phyloP scores from a whole-genome alignment of 2,329 filamentous ascomycete genomes.

The Eurotiales sp. region DNA sequence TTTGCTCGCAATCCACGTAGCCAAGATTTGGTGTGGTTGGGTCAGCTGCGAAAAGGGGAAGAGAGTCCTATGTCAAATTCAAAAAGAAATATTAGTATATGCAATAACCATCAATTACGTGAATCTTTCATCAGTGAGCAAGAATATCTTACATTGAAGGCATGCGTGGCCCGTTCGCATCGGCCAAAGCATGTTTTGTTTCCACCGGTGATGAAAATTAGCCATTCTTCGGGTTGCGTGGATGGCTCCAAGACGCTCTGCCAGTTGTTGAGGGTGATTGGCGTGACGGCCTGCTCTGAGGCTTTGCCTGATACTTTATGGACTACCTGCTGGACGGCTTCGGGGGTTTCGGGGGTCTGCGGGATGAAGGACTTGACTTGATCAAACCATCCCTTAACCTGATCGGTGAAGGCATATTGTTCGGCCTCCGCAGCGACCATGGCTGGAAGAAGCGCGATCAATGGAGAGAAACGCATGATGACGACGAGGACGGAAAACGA shows the following conservation, averaged over 20 bases:
- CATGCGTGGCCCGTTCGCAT: slow-evolving; percentile 53
- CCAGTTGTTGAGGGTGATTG: slow-evolving; percentile 56
- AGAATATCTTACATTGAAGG: slow-evolving; percentile 43
- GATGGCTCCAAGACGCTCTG: slow-evolving; percentile 47
- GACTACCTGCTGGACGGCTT: slow-evolving; percentile 37
- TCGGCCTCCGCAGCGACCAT: slow-evolving; percentile 53
- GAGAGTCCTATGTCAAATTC: slow-evolving; percentile 44
- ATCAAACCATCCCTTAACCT: slow-evolving; percentile 46
- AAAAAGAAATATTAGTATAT: slow-evolving; percentile 1
- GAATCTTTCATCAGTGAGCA: not conserved
- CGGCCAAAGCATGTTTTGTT: slow-evolving; percentile 63
- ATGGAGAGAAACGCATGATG: slow-evolving; percentile 51
- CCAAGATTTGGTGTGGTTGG: slow-evolving; percentile 56
- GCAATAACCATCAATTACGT: not conserved
- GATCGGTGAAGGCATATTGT: slow-evolving; percentile 51
- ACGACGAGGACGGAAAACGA: slow-evolving; percentile 15
- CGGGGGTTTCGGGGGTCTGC: slow-evolving; percentile 37
- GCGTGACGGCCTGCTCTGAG: slow-evolving; percentile 48
- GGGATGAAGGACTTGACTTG: slow-evolving; percentile 54
- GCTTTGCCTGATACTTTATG: slow-evolving; percentile 48
- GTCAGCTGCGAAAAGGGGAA: slow-evolving; percentile 51
- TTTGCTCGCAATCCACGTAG: slow-evolving; percentile 56
- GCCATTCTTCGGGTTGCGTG: slow-evolving; percentile 50
- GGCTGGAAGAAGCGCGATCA: slow-evolving; percentile 47
- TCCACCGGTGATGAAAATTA: slow-evolving; percentile 59